Evolutionary conservation across 768 basidiomycete species (phyloP).

Genomic region (Serendipita sp.): DNA sequence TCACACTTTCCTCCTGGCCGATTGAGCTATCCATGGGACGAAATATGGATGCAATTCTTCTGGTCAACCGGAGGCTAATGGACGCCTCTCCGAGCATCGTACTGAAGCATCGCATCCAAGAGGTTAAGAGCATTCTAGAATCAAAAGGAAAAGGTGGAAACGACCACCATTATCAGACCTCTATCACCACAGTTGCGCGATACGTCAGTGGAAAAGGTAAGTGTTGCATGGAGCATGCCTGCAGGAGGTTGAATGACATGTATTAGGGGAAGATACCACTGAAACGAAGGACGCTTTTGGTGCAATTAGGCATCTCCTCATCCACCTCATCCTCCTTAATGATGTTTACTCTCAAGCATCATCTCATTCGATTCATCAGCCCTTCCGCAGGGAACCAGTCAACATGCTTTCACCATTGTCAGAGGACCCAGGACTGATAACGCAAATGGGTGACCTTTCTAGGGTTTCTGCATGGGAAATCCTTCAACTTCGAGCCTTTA

Average conservation of each 20-base stretch:
- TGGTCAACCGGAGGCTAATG: conserved; percentile 76
- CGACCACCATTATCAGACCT: conserved; percentile 21
- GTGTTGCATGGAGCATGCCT: conserved; percentile 7
- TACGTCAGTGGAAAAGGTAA: neutral
- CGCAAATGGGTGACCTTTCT: conserved; percentile 63
- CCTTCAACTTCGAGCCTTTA: conserved; percentile 33
- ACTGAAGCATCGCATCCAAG: conserved; percentile 47
- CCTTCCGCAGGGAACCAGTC: conserved; percentile 21
- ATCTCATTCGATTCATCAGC: conserved; percentile 55
- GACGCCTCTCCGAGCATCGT: conserved; percentile 73
- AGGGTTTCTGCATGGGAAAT: conserved; percentile 79
- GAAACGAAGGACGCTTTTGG: conserved; percentile 52
- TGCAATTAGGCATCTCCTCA: conserved; percentile 54
- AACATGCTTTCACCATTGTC: neutral
- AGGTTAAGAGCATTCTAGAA: conserved; percentile 53
- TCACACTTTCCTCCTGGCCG: conserved; percentile 73
- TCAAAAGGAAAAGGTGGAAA: conserved; percentile 29
- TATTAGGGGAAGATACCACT: conserved; percentile 30
- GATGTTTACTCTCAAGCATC: conserved; percentile 74
- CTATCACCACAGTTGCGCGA: neutral
- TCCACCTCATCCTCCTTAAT: conserved; percentile 65
- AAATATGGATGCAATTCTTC: conserved; percentile 73
- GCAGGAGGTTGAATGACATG: conserved; percentile 7
- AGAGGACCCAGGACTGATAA: conserved; percentile 45
- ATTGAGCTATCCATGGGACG: conserved; percentile 76